Base-by-base conservation (phyloP, 1,284 basidiomycete genomes). In the Tilletiaria anomala region DNA sequence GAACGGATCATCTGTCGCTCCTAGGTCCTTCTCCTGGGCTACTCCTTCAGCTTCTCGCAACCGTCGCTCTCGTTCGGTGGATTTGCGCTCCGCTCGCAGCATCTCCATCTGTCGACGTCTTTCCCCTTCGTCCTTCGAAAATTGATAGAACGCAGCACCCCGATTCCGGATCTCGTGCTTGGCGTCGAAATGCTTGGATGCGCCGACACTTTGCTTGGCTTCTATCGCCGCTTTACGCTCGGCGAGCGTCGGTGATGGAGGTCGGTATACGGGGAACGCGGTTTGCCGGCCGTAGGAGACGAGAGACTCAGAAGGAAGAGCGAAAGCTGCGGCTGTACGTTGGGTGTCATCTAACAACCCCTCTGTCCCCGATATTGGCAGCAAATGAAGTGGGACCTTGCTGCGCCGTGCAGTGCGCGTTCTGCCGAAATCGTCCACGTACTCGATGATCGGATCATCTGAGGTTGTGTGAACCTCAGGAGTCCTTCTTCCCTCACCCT, bases 131-230 rank as follows among this genome's bases (percentile, higher is more conserved):
- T 91, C 83, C 1, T 67, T 73, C 2, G 83, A 82, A 66, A 96
- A 89, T 57, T 82, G 78, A 64, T 89, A 91, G 69, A 82, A 84
- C 0, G 77, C 88, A 1, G 88, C 87, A 23, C 83, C 89, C 57
- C 80, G 80, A n/a, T 80, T 76, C 6, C 89, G 80, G 8, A 81
- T 77, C 67, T 97, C 89, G 39, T 70, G 71, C 0, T 76, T 73
- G 0, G 84, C 74, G 65, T 94, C 83, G 65, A 87, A 96, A 63
- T 89, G 85, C 14, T 75, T 70, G 14, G 76, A 73, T 3, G 83
- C 73, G 20, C 24, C 29, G 16, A 18, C 38, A 24, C 36, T 24
- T 3, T 22, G 29, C 16, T 24, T 24, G 26, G 22, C 19, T 18
- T 39, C 8, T 11, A 12, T 32, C 26, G 15, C 23, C 3, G 10